A percentile compares a stretch with the other conserved stretches of the same genome.
phyloP scores from a whole-genome alignment of 352 stramenopile species.

The Phytophthora hibernalis region DNA sequence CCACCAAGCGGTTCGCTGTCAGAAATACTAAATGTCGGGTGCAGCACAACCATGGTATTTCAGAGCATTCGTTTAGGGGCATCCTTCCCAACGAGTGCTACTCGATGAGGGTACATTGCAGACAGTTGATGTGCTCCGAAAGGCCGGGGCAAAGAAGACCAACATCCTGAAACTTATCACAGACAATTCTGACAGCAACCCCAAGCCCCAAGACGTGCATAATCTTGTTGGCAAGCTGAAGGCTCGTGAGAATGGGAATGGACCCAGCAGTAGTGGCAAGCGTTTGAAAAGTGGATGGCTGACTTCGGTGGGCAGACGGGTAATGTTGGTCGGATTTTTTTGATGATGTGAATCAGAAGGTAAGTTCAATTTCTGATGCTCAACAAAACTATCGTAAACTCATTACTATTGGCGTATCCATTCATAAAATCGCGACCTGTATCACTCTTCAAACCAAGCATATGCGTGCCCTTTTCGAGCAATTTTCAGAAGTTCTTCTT shows the following conservation, averaged over 20 bases:
- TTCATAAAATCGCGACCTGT: constrained; percentile 20
- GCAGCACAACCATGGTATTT: constrained; percentile 9
- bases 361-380: constrained; percentile 5
- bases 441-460: constrained; percentile 32
- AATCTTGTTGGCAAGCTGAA: constrained; percentile 13
- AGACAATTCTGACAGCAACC: not conserved
- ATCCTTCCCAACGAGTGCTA: not conserved
- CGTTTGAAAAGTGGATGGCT: constrained; percentile 6
- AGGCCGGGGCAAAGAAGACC: constrained; percentile 4
- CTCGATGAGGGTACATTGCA: constrained; percentile 1
- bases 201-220: constrained; percentile 3
- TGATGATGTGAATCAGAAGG: not conserved
- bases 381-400: too few relatives aligned
- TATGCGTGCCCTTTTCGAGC: constrained; percentile 13
- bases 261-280: not conserved
- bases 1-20: constrained; percentile 3
- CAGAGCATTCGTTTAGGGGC: constrained; percentile 1
- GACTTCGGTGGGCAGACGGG: not conserved
- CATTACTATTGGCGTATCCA: too few relatives aligned
- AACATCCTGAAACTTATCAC: constrained; percentile 13
- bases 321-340: constrained; percentile 12
- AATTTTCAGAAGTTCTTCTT: constrained; percentile 26
- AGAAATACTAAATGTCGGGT: not conserved
- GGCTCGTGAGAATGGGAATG: not conserved
- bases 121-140: not conserved